Conservation (phyloP, 306 rosid species). For the Rosa lucieae region DNA sequence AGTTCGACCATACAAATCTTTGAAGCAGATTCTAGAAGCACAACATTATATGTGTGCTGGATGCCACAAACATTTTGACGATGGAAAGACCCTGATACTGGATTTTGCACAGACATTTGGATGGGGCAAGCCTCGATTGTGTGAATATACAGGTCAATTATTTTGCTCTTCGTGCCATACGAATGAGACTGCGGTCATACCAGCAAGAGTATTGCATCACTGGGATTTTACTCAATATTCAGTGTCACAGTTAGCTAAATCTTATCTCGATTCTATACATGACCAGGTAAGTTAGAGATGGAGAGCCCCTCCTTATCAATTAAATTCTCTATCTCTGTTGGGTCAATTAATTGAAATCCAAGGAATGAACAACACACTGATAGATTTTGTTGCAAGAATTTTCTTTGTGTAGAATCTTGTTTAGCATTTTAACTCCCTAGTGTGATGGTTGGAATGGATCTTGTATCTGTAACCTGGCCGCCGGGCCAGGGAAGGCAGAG, state of each 20-base stretch:
- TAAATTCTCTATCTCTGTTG: not conserved
- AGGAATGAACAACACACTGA: not conserved
- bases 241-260: slow-evolving; percentile 93
- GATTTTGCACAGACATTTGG: slow-evolving; percentile 90
- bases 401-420: not conserved
- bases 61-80: slow-evolving; percentile 87
- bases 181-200: slow-evolving; percentile 88
- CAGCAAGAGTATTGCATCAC: slow-evolving; percentile 90
- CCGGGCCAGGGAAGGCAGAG: not conserved
- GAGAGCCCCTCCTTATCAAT: slow-evolving; percentile 18
- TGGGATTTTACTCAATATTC: slow-evolving; percentile 84
- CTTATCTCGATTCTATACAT: slow-evolving; percentile 88
- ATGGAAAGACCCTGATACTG: slow-evolving; percentile 63
- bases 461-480: not conserved
- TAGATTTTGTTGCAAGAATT: not conserved
- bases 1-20: slow-evolving; percentile 70
- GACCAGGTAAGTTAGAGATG: slow-evolving; percentile 66
- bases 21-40: slow-evolving; percentile 81
- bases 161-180: slow-evolving; percentile 93
- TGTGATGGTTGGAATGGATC: not conserved
- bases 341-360: not conserved
- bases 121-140: slow-evolving; percentile 95
- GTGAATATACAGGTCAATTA: slow-evolving; percentile 90
- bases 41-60: slow-evolving; percentile 93
- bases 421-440: slow-evolving; percentile 16